Evolutionary conservation across 2,329 filamentous ascomycete genomes (phyloP).

Genomic region (Botrytis galanthina): DNA sequence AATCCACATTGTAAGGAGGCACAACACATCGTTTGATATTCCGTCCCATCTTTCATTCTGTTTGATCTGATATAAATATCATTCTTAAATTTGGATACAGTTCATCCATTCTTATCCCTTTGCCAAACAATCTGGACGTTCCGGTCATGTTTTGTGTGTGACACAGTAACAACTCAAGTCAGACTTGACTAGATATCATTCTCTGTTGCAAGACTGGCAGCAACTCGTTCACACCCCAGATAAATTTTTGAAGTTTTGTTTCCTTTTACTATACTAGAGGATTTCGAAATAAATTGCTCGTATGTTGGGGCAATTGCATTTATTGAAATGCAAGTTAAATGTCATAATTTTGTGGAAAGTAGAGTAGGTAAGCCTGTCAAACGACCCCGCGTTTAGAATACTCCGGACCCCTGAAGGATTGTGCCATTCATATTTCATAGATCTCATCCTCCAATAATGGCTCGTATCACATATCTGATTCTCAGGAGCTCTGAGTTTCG

Average conservation of each 20-base stretch:
- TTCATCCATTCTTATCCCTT: neutral
- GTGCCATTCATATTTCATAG: neutral
- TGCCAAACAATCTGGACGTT: neutral
- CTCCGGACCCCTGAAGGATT: neutral
- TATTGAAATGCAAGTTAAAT: neutral
- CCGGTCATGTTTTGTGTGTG: neutral
- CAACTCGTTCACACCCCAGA: neutral
- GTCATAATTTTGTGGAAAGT: neutral
- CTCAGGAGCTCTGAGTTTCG: slow-evolving; percentile 3
- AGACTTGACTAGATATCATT: neutral
- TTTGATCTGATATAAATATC: neutral
- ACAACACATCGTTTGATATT: slow-evolving; percentile 5
- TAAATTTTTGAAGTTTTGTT: neutral
- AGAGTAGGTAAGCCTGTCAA: neutral
- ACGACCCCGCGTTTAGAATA: slow-evolving; percentile 12
- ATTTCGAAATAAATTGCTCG: neutral
- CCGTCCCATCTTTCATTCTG: neutral
- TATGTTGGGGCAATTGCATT: no score
- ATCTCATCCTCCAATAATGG: neutral
- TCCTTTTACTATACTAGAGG: neutral
- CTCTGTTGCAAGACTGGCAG: neutral
- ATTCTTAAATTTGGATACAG: neutral
- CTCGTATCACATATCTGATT: neutral
- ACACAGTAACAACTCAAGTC: no score
- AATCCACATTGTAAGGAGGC: neutral